A percentile compares a stretch with the other conserved stretches of the same genome.
These are phyloP conservation scores for Naganishia kalamii DNA, from an alignment of 768 basidiomycete genomes.

Conservation along the genomic window DNA sequence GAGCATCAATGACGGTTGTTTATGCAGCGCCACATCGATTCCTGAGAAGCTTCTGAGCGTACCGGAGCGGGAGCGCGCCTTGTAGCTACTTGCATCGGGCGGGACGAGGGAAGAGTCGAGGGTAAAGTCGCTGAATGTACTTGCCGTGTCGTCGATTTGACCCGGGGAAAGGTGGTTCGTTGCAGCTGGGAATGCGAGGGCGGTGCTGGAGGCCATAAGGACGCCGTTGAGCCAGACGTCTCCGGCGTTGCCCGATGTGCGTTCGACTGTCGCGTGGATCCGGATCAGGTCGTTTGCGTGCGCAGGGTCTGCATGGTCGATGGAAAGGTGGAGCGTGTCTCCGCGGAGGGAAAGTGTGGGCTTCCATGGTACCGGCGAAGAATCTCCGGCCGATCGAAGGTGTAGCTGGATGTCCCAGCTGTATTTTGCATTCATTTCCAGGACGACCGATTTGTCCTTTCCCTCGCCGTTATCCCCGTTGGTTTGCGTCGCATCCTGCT, in stretches of 20 bases:
- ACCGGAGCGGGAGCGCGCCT: not conserved
- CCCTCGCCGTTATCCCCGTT: not conserved
- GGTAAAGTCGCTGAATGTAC: constrained; percentile 2
- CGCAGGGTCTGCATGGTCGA: constrained; percentile 63
- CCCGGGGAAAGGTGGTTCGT: not conserved
- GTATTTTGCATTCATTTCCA: not conserved
- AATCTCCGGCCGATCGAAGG: constrained; percentile 35
- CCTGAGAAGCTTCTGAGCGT: not conserved
- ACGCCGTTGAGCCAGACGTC: constrained; percentile 77
- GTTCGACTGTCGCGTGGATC: constrained; percentile 62
- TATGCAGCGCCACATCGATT: constrained; percentile 10
- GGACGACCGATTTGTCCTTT: not conserved
- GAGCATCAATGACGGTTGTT: not conserved
- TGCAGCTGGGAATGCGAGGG: constrained; percentile 43
- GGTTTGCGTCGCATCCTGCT: not conserved
- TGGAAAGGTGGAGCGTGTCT: constrained; percentile 52
- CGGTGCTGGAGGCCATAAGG: not conserved
- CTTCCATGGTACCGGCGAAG: not conserved
- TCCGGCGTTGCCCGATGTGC: constrained; percentile 60
- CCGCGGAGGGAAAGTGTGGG: constrained; percentile 19
- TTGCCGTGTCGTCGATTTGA: not conserved
- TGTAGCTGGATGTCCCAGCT: constrained; percentile 24
- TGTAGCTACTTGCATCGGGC: not conserved
- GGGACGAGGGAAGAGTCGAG: not conserved
- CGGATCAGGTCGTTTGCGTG: constrained; percentile 60